These are phyloP conservation scores for Cordyceps pruinosa DNA, from an alignment of 2,329 filamentous ascomycete genomes.

Conservation along the genomic window DNA sequence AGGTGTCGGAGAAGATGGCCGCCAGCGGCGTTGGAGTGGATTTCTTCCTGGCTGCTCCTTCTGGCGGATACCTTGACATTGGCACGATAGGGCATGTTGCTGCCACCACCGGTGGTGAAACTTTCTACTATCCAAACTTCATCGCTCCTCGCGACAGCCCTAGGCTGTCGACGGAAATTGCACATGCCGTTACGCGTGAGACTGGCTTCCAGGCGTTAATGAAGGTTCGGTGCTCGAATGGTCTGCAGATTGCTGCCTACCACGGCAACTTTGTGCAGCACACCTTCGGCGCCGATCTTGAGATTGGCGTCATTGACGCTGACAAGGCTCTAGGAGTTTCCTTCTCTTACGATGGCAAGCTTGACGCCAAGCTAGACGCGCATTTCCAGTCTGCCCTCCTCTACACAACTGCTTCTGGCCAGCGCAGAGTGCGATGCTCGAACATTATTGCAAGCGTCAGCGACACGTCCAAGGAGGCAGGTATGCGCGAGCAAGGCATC, in stretches of 20 bases:
- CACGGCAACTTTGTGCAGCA: constrained; percentile 96
- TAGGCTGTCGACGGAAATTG: constrained; percentile 78
- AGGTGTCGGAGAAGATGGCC: constrained; percentile 80
- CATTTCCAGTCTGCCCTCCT: constrained; percentile 95
- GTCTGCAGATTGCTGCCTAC: constrained; percentile 86
- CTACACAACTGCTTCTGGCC: constrained; percentile 85
- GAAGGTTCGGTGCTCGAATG: constrained; percentile 97
- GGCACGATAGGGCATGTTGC: constrained; percentile 86
- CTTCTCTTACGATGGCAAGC: constrained; percentile 92
- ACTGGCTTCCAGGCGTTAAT: constrained; percentile 94
- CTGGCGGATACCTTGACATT: constrained; percentile 85
- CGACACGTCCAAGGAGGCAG: constrained; percentile 47
- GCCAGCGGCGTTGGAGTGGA: constrained; percentile 81
- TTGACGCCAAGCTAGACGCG: constrained; percentile 93
- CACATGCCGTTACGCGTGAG: constrained; percentile 78
- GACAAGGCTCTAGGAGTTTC: constrained; percentile 90
- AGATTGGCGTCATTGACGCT: constrained; percentile 85
- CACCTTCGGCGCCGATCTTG: constrained; percentile 87
- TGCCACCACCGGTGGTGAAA: constrained; percentile 86
- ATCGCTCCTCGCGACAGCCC: constrained; percentile 76
- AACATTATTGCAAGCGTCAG: constrained; percentile 92
- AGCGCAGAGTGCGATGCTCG: constrained; percentile 84
- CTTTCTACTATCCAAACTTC: constrained; percentile 96
- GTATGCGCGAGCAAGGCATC: constrained; percentile 44
- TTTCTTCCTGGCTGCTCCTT: constrained; percentile 88